Base-by-base conservation (phyloP, 331 rosid genomes). In the Malus hybrid region DNA sequence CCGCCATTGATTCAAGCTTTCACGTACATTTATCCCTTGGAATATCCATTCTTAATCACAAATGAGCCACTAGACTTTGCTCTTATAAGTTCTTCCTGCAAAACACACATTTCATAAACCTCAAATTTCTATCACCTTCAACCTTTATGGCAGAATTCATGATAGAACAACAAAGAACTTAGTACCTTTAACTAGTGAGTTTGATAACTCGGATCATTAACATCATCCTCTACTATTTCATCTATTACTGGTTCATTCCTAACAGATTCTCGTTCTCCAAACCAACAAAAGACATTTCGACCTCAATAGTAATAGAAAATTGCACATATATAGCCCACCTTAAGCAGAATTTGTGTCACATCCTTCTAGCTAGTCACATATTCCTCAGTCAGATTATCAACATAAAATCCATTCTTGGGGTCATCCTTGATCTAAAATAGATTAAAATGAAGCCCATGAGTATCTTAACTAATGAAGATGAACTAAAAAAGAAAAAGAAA, bases 381-480 rank as follows among this genome's bases (percentile, higher is more conserved):
- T 81, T 94, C 99, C 89, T 94, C 99, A 0, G 97, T 92, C 85
- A 94, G 87, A 69, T 90, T 94, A 76, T 92, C 97, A 59, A 92
- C 82, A 74, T 83, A 88, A 79, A 86, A 36, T 14, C 88, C 86
- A 86, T 83, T 89, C 71, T 88, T 92, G 22, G 91, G 79, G 73
- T 89, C 97, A 74, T 90, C 96, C 85, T 80, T 94, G 81, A 88
- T 86, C 99, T 94, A 84, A 29, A 56, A 88, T 54, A 67, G 56
- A 69, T 75, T 79, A 24, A 55, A 57, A 36, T 67, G 69, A 70
- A 72, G 68, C 31, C 31, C 50, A 72, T 57, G 10, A 61, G 39
- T 75, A 75, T 10, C 20, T 65, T 70, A 71, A 6, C 6, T 67
- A 52, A 59, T 64, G 24, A 28, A 2, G 29, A 52, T 59, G 24